Base-by-base conservation (phyloP, 2,329 filamentous ascomycete genomes). In the Lachnellula subtilissima region DNA sequence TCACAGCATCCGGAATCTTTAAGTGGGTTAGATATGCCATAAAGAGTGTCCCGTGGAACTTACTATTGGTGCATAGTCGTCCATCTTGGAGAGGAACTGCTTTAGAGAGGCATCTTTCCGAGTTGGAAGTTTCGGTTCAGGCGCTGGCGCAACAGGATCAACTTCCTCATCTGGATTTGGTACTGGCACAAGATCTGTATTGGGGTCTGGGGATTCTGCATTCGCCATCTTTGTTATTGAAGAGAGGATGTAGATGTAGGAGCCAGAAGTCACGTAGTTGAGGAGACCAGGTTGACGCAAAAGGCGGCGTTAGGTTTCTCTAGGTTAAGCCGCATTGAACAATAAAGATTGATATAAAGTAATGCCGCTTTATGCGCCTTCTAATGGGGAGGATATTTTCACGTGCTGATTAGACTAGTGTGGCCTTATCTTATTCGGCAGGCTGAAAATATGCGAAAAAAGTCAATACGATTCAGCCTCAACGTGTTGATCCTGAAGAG, bases 61-160 rank as follows among this genome's bases (percentile, higher is more conserved):
- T 81, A 97, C 92, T 68, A 99, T 96, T 11, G 94, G 94, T 58
- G 94, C 91, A 74, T 94, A 97, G 68, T 99, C 94, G 70, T 99
- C 94, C 87, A 99, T 97, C 79, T 96, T 97, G 62, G 83, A 82
- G 17, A 99, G 74, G 70, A 99, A 97, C 73, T 97, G 93, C 69
- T 92, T 88, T 63, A 99, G 76, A 40, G 89, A 96, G 19, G 88
- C 87, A 74, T 99, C 94, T 75, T 97, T 97, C 71, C 91, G 90
- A 52, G 87, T 86, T 1, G 88, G 86, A 61, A 89, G 76, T 67
- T 82, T 84, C 42, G 85, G 73, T 57, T 89, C 86, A 5, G 79
- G 72, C 5, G 74, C 71, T 9, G 79, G 71, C 42, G 75, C 76
- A 49, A 81, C 71, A 51, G 78, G 75, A 51, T 79, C 74, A 25